Base-by-base conservation (phyloP, 495 filamentous ascomycete species). In the Jackrogersella minutella region DNA sequence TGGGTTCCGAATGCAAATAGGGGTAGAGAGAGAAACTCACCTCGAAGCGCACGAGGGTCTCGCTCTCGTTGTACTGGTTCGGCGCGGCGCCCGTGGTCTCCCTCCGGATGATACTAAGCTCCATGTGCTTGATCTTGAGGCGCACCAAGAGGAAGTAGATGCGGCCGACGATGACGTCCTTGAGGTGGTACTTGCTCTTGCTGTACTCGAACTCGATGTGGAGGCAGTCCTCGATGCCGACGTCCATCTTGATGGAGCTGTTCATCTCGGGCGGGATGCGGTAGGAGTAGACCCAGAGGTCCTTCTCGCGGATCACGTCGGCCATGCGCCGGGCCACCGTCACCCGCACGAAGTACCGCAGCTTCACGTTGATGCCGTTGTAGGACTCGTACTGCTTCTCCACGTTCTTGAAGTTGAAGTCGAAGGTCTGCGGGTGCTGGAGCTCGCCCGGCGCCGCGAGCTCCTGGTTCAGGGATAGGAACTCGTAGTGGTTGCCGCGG, bases 311-410 rank as follows among this genome's bases (percentile, higher is more conserved):
- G 69, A 97, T 90, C 43, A 98, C 95, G 77, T 98, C 96, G 67
- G 91, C 90, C 93, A 99, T 98, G 70, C 95, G 88, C 64, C 95
- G 87, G 17, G 93, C 95, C 34, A 98, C 96, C 7, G 96, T 98
- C 64, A 97, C 96, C 52, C 93, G 91, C 60, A 99, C 88, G 78
- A 97, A 99, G 84, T 99, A 99, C 55, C 96, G 93, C 72, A 99
- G 86, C 79, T 94, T 93, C 61, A 98, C 96, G 75, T 99, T 99
- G 85, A 99, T 99, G 72, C 95, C 95, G 79, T 97, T 96, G 84
- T 99, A 99, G 61, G 93, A 97, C 78, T 99, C 95, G 83, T 99
- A 99, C 76, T 96, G 93, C 82, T 99, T 99, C 85, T 99, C 95
- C 69, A 99, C 91, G 77, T 98, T 98, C 79, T 98, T 99, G 86